These are phyloP conservation scores for Aspergillus bertholletiae DNA, from an alignment of 495 filamentous ascomycete species.

Conservation along the genomic window DNA sequence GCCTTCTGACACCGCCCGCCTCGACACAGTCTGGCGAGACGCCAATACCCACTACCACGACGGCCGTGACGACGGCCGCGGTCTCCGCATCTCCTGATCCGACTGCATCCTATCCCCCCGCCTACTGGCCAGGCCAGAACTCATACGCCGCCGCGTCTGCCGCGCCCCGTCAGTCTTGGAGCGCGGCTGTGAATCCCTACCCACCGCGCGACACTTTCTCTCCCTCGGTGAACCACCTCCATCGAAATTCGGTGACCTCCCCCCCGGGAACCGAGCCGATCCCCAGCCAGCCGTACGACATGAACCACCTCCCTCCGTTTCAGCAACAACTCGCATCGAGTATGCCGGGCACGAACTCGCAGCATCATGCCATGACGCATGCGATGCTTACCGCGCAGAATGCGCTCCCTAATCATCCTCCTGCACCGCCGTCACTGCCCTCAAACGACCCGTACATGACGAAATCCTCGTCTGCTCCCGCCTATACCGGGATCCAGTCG, in stretches of 20 bases:
- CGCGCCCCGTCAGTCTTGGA: constrained; percentile 45
- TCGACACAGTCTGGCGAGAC: constrained; percentile 58
- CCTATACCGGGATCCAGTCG: constrained; percentile 54
- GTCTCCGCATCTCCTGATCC: constrained; percentile 26
- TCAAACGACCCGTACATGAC: constrained; percentile 60
- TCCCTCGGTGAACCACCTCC: constrained; percentile 44
- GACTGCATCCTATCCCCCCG: constrained; percentile 32
- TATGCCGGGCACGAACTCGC: constrained; percentile 18
- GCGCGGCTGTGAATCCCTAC: constrained; percentile 36
- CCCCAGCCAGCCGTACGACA: constrained; percentile 55
- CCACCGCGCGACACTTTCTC: constrained; percentile 52
- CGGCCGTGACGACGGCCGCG: constrained; percentile 30
- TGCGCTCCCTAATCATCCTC: constrained; percentile 44
- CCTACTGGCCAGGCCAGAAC: constrained; percentile 48
- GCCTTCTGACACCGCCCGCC: constrained; percentile 59
- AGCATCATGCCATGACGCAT: constrained; percentile 33
- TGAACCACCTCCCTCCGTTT: constrained; percentile 55
- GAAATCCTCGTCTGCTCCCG: constrained; percentile 55
- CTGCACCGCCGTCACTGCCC: constrained; percentile 59
- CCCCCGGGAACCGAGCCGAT: constrained; percentile 44
- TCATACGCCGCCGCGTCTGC: constrained; percentile 48
- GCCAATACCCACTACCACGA: constrained; percentile 35
- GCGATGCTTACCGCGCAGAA: constrained; percentile 38
- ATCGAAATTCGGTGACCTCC: constrained; percentile 46
- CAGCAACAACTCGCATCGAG: constrained; percentile 50